A percentile compares a stretch with the other conserved stretches of the same genome.
Evolutionary conservation across 345 rosid species (phyloP).

Genomic region (Brassica juncea): DNA sequence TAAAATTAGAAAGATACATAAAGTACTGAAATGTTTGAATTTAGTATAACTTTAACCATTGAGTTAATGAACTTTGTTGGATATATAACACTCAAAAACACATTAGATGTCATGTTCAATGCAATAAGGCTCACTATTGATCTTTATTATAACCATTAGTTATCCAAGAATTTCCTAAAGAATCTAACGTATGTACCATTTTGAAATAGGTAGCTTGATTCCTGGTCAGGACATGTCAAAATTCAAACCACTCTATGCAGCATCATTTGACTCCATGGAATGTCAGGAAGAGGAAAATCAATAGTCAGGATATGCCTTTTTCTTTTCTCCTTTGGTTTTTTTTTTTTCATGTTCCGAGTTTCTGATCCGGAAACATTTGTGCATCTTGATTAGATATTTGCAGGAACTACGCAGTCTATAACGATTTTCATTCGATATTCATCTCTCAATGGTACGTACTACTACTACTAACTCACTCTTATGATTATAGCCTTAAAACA

Average conservation of each 20-base stretch:
- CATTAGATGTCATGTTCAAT: too few relatives aligned
- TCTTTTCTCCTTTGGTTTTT: background rate
- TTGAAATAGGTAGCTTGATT: background rate
- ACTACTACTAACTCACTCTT: background rate
- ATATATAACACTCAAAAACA: too few relatives aligned
- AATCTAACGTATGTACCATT: too few relatives aligned
- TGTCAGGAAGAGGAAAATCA: background rate
- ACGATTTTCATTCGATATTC: background rate
- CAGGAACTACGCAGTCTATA: background rate
- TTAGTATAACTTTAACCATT: too few relatives aligned
- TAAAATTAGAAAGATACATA: slow-evolving; percentile 26
- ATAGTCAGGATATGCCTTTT: slow-evolving; percentile 7
- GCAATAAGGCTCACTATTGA: too few relatives aligned
- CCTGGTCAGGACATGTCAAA: slow-evolving; percentile 6
- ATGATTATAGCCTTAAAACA: background rate
- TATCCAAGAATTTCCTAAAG: too few relatives aligned
- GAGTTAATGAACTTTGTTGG: too few relatives aligned
- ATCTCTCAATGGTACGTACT: background rate
- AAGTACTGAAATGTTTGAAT: too few relatives aligned
- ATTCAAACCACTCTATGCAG: background rate
- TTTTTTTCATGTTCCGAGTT: background rate
- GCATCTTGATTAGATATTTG: background rate
- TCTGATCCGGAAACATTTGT: background rate
- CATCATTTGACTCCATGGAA: background rate
- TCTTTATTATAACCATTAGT: too few relatives aligned